Evolutionary conservation across 108 stramenopile species (phyloP).

Genomic region (Schizochytrium sp.): DNA sequence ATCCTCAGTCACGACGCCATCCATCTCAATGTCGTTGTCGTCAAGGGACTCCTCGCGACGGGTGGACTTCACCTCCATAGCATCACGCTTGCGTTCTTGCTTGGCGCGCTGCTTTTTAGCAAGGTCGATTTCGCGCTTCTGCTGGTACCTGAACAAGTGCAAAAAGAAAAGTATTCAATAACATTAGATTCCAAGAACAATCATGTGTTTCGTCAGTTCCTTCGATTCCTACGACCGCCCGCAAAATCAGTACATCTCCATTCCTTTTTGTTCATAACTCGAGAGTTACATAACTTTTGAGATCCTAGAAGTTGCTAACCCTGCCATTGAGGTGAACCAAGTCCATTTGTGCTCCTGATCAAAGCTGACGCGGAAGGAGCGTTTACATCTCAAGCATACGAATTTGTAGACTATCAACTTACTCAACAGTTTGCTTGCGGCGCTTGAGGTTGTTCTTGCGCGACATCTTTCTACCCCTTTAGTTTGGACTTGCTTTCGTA

Average conservation of each 20-base stretch:
- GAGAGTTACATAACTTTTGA: too few species aligned
- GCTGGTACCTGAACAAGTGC: constrained; percentile 27
- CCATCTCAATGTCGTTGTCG: constrained; percentile 32
- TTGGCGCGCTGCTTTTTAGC: constrained; percentile 11
- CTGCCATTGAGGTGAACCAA: too few species aligned
- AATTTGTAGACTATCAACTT: not conserved
- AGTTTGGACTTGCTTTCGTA: not conserved
- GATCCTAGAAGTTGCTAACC: too few species aligned
- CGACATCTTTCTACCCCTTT: not conserved
- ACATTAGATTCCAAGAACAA: not conserved
- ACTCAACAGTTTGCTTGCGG: constrained; percentile 44
- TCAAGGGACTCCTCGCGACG: too few species aligned
- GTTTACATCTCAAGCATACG: too few species aligned
- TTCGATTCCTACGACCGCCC: too few species aligned
- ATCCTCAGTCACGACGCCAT: not conserved
- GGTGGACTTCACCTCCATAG: not conserved
- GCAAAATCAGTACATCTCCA: too few species aligned
- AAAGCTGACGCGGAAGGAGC: too few species aligned
- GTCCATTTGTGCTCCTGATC: too few species aligned
- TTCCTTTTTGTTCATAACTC: too few species aligned
- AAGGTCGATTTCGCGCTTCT: constrained; percentile 5
- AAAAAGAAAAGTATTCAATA: not conserved
- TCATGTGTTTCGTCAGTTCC: too few species aligned
- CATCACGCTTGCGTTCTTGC: constrained; percentile 13
- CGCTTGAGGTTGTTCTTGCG: constrained; percentile 59